A percentile compares a stretch with the other conserved stretches of the same genome.
Conservation (phyloP, 2,329 filamentous ascomycete genomes). For the Clonostachys chloroleuca region DNA sequence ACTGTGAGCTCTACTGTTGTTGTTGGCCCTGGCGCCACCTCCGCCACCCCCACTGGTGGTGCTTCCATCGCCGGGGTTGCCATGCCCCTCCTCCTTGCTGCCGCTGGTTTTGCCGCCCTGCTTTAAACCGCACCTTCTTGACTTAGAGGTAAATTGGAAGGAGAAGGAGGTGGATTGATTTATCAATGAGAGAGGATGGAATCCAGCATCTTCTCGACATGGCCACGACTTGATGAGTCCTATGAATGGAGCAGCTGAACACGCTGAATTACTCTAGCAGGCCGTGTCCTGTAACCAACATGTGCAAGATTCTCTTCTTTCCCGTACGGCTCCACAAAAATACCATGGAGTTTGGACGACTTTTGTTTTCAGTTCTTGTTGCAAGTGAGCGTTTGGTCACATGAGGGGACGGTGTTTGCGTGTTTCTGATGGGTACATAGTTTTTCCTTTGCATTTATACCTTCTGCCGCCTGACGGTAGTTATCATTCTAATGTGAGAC, state of each 20-base stretch:
- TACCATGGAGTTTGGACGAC: constrained; percentile 8
- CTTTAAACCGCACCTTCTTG: constrained; percentile 21
- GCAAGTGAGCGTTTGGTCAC: constrained; percentile 11
- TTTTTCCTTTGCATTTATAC: constrained; percentile 2
- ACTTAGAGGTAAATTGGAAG: constrained; percentile 2
- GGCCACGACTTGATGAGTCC: constrained; percentile 26
- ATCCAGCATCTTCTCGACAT: constrained; percentile 11
- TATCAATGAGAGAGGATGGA: neutral
- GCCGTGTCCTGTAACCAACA: too few species aligned
- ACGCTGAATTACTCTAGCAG: too few species aligned
- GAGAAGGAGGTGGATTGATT: constrained; percentile 1
- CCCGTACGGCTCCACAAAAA: too few species aligned
- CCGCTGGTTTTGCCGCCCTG: constrained; percentile 23
- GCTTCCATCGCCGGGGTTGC: constrained; percentile 25
- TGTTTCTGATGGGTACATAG: constrained; percentile 4
- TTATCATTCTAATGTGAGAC: constrained; percentile 1
- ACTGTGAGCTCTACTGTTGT: constrained; percentile 6
- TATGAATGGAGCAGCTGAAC: constrained; percentile 10
- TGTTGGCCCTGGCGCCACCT: constrained; percentile 7
- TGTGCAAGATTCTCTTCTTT: too few species aligned
- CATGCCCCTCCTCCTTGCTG: constrained; percentile 26
- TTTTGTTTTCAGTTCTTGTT: constrained; percentile 6
- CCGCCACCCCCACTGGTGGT: constrained; percentile 13
- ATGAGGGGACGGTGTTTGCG: neutral
- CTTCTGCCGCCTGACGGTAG: constrained; percentile 2